Percentiles rank a stretch among this genome's conserved stretches.
These are phyloP conservation scores for Colletotrichum echinochloae DNA, from an alignment of 2,329 filamentous ascomycete genomes.

Conservation along the genomic window DNA sequence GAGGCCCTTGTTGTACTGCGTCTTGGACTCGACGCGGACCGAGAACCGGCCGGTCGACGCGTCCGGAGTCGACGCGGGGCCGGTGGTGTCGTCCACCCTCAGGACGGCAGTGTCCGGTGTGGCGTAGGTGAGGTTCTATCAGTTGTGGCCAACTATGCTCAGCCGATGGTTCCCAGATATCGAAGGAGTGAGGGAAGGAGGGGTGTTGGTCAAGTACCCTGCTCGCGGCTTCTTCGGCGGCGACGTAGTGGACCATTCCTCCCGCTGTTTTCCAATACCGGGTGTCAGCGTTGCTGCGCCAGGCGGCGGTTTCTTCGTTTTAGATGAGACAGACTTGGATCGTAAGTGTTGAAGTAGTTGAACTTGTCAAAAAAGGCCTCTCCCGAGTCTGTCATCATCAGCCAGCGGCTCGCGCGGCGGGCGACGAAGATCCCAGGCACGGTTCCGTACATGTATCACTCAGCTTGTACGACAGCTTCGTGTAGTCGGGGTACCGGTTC, in stretches of 20 bases:
- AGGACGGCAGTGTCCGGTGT: conserved; percentile 65
- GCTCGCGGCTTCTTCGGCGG: conserved; percentile 53
- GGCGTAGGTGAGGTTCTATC: conserved; percentile 71
- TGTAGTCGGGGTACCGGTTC: conserved; percentile 63
- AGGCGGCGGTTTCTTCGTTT: conserved; percentile 14
- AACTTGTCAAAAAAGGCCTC: conserved; percentile 67
- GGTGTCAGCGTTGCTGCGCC: conserved; percentile 25
- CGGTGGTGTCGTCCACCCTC: conserved; percentile 70
- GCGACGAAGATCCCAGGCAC: neutral
- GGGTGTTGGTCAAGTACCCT: conserved; percentile 56
- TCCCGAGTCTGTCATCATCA: conserved; percentile 56
- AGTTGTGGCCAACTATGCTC: conserved; percentile 3
- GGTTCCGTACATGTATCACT: conserved; percentile 60
- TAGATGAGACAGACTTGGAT: conserved; percentile 54
- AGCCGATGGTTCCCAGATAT: conserved; percentile 23
- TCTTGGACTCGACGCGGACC: conserved; percentile 71
- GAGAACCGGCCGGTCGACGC: conserved; percentile 71
- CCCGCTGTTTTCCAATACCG: conserved; percentile 46
- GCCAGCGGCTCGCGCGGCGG: conserved; percentile 27
- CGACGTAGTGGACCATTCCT: conserved; percentile 68
- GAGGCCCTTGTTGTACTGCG: conserved; percentile 70
- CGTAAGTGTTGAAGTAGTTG: conserved; percentile 63
- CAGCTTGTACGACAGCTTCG: conserved; percentile 59
- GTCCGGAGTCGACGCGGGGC: conserved; percentile 58
- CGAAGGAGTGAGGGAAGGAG: neutral